A percentile compares a stretch with the other conserved stretches of the same genome.
phyloP scores from a whole-genome alignment of 257 asterid species.

The Solanum lycopersicoides region DNA sequence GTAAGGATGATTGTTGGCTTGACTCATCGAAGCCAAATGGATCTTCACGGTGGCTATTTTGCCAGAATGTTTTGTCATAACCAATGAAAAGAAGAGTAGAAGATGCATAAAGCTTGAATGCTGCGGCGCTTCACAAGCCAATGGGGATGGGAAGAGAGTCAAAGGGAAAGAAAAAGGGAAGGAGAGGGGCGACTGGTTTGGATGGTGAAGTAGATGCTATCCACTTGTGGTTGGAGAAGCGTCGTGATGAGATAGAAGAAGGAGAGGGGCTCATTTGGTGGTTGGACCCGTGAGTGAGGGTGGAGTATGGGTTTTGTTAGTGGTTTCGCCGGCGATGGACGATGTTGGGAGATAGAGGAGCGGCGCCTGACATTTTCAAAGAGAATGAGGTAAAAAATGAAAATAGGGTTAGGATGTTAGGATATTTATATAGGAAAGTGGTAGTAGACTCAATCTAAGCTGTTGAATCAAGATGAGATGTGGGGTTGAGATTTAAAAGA shows the following conservation, averaged over 20 bases:
- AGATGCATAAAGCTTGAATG: too few species aligned
- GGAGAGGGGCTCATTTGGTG: neutral
- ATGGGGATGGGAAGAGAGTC: neutral
- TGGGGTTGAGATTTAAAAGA: neutral
- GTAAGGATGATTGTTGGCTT: too few species aligned
- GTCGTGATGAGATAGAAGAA: too few species aligned
- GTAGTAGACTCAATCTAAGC: neutral
- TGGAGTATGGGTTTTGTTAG: neutral
- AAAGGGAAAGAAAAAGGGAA: neutral
- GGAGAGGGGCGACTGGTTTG: neutral
- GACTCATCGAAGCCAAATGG: neutral
- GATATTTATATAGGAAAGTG: neutral
- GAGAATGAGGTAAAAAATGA: neutral
- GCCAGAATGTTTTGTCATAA: accelerated
- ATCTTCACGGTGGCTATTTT: neutral
- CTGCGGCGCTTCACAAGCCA: neutral
- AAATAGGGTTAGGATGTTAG: neutral
- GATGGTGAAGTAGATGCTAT: neutral
- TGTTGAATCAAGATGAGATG: neutral
- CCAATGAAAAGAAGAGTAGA: neutral
- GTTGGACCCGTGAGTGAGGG: neutral
- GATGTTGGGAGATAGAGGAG: neutral
- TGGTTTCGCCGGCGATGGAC: neutral
- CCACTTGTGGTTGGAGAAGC: neutral
- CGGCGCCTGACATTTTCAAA: neutral